Percentiles rank a stretch among this genome's conserved stretches.
Evolutionary conservation across 2,329 filamentous ascomycete genomes (phyloP).

Genomic region (Lecanicillium sp.): DNA sequence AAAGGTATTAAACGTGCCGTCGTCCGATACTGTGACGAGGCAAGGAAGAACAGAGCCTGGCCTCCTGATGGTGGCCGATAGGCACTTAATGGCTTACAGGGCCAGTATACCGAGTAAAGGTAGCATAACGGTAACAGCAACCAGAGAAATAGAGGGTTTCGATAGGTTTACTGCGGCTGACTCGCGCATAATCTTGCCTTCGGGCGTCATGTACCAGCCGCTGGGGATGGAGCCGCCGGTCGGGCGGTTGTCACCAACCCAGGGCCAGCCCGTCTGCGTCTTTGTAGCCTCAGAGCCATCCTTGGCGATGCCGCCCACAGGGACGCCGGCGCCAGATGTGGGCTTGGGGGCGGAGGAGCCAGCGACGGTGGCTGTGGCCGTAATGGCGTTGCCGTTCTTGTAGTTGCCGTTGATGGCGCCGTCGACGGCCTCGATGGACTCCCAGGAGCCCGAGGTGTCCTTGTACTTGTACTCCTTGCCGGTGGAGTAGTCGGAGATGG

Average conservation of each 20-base stretch:
- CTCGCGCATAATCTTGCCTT: conserved; percentile 72
- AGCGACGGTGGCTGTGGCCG: conserved; percentile 51
- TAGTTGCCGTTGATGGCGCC: conserved; percentile 67
- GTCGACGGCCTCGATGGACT: conserved; percentile 73
- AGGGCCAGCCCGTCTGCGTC: conserved; percentile 60
- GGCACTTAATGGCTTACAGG: too few relatives aligned
- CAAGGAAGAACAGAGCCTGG: too few relatives aligned
- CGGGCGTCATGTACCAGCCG: conserved; percentile 73
- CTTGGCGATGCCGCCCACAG: conserved; percentile 59
- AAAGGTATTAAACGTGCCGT: too few relatives aligned
- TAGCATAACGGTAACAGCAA: too few relatives aligned
- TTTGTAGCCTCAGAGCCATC: conserved; percentile 44
- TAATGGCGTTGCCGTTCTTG: conserved; percentile 42
- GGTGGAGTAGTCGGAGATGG: conserved; percentile 86
- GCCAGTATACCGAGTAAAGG: too few relatives aligned
- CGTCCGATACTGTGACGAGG: too few relatives aligned
- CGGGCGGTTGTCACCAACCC: conserved; percentile 50
- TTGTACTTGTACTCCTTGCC: conserved; percentile 78
- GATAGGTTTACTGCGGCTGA: conserved; percentile 30
- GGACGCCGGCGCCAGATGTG: conserved; percentile 56
- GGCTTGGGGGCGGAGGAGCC: conserved; percentile 56
- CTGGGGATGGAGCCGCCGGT: conserved; percentile 56
- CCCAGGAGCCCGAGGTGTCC: conserved; percentile 70
- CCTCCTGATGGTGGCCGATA: too few relatives aligned
- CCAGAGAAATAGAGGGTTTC: conserved; percentile 9